Conservation (phyloP, 371 early-diverging fungal species). For the Rhizopus sp. region DNA sequence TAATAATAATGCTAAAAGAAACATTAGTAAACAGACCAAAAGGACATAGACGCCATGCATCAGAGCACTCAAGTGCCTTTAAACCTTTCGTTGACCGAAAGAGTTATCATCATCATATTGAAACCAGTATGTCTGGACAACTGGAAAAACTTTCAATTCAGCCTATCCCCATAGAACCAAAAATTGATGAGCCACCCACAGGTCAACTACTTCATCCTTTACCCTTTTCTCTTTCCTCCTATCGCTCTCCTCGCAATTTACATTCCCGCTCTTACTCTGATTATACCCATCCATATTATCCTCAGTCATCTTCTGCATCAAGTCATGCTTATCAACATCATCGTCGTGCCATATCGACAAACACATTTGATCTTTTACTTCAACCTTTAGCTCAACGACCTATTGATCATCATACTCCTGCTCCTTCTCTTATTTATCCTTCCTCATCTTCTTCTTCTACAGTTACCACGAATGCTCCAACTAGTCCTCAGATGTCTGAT, state of each 20-base stretch:
- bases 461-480: slow-evolving; percentile 22
- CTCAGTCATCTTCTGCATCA: slow-evolving; percentile 16
- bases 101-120: slow-evolving; percentile 2
- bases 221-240: slow-evolving; percentile 3
- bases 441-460: slow-evolving; percentile 35
- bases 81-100: slow-evolving; percentile 3
- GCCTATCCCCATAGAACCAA: not conserved
- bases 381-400: slow-evolving; percentile 30
- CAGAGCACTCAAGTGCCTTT: slow-evolving; percentile 20
- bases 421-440: slow-evolving; percentile 10
- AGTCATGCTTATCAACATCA: slow-evolving; percentile 27
- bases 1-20: not conserved
- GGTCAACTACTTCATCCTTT: not conserved
- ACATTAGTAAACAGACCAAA: slow-evolving; percentile 3
- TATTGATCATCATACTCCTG: slow-evolving; percentile 5
- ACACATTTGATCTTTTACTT: slow-evolving; percentile 37
- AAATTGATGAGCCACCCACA: not conserved
- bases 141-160: slow-evolving; percentile 10
- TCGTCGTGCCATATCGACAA: slow-evolving; percentile 48
- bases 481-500: slow-evolving; percentile 23
- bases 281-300: slow-evolving; percentile 49
- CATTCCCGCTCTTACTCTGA: slow-evolving; percentile 55
- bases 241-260: slow-evolving; percentile 35
- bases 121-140: slow-evolving; percentile 14
- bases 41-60: slow-evolving; percentile 34